phyloP scores from a whole-genome alignment of 2,329 filamentous ascomycete species.

The Penicillium sp. region DNA sequence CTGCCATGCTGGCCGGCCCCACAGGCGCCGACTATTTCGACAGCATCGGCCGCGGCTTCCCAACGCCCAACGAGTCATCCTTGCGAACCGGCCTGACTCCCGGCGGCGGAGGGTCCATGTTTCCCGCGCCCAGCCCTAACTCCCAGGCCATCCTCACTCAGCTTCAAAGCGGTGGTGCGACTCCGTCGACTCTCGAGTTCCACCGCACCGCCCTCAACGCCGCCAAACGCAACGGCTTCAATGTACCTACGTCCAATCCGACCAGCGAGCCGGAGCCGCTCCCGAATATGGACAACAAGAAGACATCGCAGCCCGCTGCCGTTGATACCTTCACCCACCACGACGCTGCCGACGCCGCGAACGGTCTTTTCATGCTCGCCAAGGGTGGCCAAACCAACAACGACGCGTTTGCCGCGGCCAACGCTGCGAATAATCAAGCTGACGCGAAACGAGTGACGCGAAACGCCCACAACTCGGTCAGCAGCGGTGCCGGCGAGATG shows the following conservation, averaged over 20 bases:
- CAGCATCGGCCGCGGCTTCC: constrained; percentile 76
- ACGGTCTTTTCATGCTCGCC: constrained; percentile 87
- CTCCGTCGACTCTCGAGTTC: constrained; percentile 88
- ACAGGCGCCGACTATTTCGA: constrained; percentile 80
- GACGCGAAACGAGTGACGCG: constrained; percentile 33
- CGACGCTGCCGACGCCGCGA: constrained; percentile 89
- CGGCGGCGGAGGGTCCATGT: constrained; percentile 94
- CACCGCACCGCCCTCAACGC: constrained; percentile 87
- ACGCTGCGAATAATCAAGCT: constrained; percentile 39
- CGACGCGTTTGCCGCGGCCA: constrained; percentile 51
- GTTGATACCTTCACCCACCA: constrained; percentile 76
- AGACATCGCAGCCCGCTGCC: constrained; percentile 43
- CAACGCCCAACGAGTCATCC: constrained; percentile 94
- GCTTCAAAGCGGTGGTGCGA: constrained; percentile 75
- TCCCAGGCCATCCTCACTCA: constrained; percentile 78
- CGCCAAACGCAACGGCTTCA: constrained; percentile 56
- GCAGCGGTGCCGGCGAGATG: constrained; percentile 62
- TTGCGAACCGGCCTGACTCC: constrained; percentile 87
- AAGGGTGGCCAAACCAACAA: constrained; percentile 56
- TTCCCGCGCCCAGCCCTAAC: constrained; percentile 84
- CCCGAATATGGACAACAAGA: constrained; percentile 31
- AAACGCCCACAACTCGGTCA: constrained; percentile 44
- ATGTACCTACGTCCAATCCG: constrained; percentile 40
- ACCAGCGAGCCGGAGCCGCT: constrained; percentile 31
- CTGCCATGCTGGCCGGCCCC: constrained; percentile 91